Conservation (phyloP, 148 eudicot species). For the Beta vulgaris region DNA sequence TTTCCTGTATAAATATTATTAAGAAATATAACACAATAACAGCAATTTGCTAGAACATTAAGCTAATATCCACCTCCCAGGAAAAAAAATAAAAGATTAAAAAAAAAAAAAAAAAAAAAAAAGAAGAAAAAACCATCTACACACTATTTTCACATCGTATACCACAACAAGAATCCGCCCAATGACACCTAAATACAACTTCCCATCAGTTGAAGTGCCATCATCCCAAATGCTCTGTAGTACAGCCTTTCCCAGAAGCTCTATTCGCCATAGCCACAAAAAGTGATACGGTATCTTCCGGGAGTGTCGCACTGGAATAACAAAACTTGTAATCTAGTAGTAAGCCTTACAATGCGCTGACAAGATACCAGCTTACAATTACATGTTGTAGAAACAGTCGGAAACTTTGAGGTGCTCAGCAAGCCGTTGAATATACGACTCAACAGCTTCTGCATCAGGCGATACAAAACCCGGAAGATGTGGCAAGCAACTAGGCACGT, state of each 20-base stretch:
- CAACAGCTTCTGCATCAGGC: constrained; percentile 68
- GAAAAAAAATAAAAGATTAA: constrained; percentile 2
- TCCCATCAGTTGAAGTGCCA: background rate
- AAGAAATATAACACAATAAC: constrained; percentile 15
- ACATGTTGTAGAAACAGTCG: constrained; percentile 40
- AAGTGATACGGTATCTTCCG: background rate
- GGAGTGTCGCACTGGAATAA: background rate
- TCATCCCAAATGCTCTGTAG: constrained; percentile 9
- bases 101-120: background rate
- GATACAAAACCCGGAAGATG: constrained; percentile 63
- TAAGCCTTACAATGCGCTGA: background rate
- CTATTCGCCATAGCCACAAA: constrained; percentile 14
- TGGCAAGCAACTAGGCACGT: constrained; percentile 76
- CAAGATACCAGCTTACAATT: background rate
- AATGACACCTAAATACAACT: constrained; percentile 11
- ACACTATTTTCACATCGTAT: constrained; percentile 24
- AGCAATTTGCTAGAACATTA: constrained; percentile 27
- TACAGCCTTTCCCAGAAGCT: background rate
- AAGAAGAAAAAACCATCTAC: constrained; percentile 13
- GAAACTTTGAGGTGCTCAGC: constrained; percentile 71
- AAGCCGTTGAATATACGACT: constrained; percentile 54
- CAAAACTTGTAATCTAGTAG: background rate
- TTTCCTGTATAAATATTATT: constrained; percentile 2
- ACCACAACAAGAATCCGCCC: constrained; percentile 3
- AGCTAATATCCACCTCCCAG: constrained; percentile 18